Evolutionary conservation across 108 stramenopile species (phyloP), one percentile per base, ranked within the genome.

Genomic region (Discostella stelligeroides): DNA sequence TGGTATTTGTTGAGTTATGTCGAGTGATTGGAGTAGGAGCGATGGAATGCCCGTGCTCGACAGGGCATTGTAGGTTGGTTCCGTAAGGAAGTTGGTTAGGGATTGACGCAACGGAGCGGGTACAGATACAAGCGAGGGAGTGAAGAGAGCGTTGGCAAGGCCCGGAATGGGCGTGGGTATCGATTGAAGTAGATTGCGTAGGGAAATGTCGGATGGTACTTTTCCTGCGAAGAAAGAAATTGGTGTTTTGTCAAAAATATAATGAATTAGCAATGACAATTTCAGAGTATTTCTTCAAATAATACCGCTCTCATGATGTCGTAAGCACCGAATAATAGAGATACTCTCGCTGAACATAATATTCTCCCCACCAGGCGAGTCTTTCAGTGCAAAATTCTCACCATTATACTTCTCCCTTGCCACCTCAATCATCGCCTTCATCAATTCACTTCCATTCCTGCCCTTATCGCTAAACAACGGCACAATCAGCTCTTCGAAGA

Each of bases 1-100:
- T n/a, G 97, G 97, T 66, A 97, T 88, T 86, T 97, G 97, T 61
- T 95, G 87, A 40, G 91, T 70, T 6, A 90, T 80, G 39, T 89
- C 88, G 6, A 96, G 61, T 12, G 77, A 68, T 71, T 95, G 91
- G 17, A 81, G 37, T 30, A 94, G 62, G 6, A 96, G 50, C 7
- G 95, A 87, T 27, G 87, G 48, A 1, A 95, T 37, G 7, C 83
- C 87, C 11, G 85, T 82, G 40, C 76, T 75, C 13, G 73, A 77
- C 11, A 89, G 45, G 1, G 83, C 82, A 1, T 70, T 48, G 15
- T 69, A 70, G 13, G 84, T 56, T 9, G 91, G 91, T 65, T 70
- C 70, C 4, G 76, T 29, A 4, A 83, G 51, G 37, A 81, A 48
- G 38, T 57, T 66, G 18, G 54, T 51, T 60, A 88, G 70, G 20